Evolutionary conservation across 208 protist species (phyloP), one percentile per base, ranked within the genome.

Genomic region (Trypanosoma rangeli): DNA sequence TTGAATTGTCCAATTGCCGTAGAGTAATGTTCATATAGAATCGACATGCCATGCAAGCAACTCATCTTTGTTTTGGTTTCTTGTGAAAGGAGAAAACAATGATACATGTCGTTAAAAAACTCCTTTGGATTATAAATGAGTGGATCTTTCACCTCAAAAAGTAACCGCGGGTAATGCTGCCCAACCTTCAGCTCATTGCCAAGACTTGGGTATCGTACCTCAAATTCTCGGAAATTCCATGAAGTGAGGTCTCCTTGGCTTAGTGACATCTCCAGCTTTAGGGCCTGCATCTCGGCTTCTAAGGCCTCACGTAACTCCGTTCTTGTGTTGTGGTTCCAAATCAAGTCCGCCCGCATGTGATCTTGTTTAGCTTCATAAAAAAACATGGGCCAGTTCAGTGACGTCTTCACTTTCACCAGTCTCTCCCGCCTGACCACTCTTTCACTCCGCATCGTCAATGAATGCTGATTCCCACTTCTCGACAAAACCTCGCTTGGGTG

Each of bases 161-260:
- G 79, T 28, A 98, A 63, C 12, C 89, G 84, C 20, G 92, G 88
- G 78, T 97, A 95, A 50, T 96, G 90, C 53, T 92, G 76, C 7
- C 93, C 95, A 42, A 98, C 85, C 35, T 84, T 82, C 0, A 97
- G 80, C 68, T 98, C 95, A n/a, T 84, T 73, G 22, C 87, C 81
- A 20, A 98, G 79, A 57, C 86, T 94, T 62, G 82, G 84, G 68
- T 98, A 98, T 4, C 80, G 70, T 33, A 98, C 89, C 74, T 97
- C 93, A 70, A 98, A 98, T 64, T 98, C 95, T n/a, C 85, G 67
- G 64, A 96, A 92, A 74, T 98, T 98, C 94, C 95, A 98, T 35
- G 89, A 82, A n/a, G 96, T 72, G 42, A 46, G 15, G 20, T 73
- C 56, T 24, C 82, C 73, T 31, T 55, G 44, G 8, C 67, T 74